Evolutionary conservation across 2,329 filamentous ascomycete genomes (phyloP), one percentile per base, ranked within the genome.

Genomic region (Xylaria sp.): DNA sequence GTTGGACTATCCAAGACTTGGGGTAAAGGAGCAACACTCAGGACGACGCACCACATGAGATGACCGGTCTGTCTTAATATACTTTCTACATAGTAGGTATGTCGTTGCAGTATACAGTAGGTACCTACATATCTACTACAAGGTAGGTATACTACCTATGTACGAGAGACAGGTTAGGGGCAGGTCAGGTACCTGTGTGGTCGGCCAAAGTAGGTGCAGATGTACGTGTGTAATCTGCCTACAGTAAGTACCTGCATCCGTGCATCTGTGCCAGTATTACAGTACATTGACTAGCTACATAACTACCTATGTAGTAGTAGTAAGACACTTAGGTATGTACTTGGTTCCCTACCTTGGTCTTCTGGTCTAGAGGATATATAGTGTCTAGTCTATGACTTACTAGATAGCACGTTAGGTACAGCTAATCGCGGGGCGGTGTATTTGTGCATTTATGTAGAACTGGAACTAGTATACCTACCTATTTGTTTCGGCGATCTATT

Each of bases 41-140:
- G 22, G 54, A 49, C 44, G 45, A 44, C 38, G 57, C 31, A 42
- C n/a, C n/a, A 25, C 54, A 59, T 38, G 20, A 51, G 49, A 63
- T 55, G 54, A 31, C 20, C 47, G 53, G 54, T 42, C 55, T 39
- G 27, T 67, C 65, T 67, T 64, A 66, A 60, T 67, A 67, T 67
- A 63, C 59, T 15, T 7, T 29, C 17, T 45, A 20, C 42, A 45
- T 45, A 1, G 42, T 45, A 45, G 39, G 11, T 45, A n/a, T n/a
- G n/a, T n/a, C n/a, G n/a, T n/a, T n/a, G n/a, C n/a, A 45, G 42
- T 45, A 13, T 45, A 45, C 42, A 45, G 20, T 45, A 45, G 42
- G n/a, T n/a, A n/a, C n/a, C n/a, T n/a, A n/a, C n/a, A n/a, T n/a
- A n/a, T n/a, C n/a, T 45, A 7, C 39, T 22, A 13, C 20, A 1